These are phyloP conservation scores for Castanea crenata DNA, from an alignment of 306 rosid species.

Conservation along the genomic window DNA sequence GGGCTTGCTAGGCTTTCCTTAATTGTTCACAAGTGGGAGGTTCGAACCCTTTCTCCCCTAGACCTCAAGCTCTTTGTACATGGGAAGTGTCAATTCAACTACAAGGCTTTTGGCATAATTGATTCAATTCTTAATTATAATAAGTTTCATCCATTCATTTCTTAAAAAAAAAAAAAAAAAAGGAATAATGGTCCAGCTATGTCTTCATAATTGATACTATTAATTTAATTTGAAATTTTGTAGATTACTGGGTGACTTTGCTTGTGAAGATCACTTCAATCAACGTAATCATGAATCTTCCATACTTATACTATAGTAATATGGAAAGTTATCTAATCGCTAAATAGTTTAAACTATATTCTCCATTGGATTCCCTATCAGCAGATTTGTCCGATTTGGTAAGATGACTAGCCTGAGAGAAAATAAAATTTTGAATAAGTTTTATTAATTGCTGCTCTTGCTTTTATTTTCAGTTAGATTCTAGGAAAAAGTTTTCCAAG, in stretches of 20 bases:
- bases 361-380: conserved; percentile 56
- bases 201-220: no score
- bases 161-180: no score
- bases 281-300: conserved; percentile 14
- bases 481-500: background rate
- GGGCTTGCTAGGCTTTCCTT: no score
- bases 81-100: no score
- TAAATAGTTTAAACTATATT: conserved; percentile 6
- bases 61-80: no score
- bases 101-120: background rate
- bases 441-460: background rate
- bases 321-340: conserved; percentile 5
- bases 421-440: background rate
- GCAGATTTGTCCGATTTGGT: conserved; percentile 25
- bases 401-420: conserved; percentile 11
- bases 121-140: background rate
- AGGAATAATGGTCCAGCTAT: no score
- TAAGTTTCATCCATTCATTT: no score
- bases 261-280: conserved; percentile 21
- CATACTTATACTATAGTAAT: background rate
- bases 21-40: no score
- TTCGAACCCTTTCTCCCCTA: no score
- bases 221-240: background rate
- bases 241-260: conserved; percentile 18
- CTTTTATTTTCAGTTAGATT: conserved; percentile 8